phyloP scores from a whole-genome alignment of 2,329 filamentous ascomycete genomes.

The Emydomyces testavorans region DNA sequence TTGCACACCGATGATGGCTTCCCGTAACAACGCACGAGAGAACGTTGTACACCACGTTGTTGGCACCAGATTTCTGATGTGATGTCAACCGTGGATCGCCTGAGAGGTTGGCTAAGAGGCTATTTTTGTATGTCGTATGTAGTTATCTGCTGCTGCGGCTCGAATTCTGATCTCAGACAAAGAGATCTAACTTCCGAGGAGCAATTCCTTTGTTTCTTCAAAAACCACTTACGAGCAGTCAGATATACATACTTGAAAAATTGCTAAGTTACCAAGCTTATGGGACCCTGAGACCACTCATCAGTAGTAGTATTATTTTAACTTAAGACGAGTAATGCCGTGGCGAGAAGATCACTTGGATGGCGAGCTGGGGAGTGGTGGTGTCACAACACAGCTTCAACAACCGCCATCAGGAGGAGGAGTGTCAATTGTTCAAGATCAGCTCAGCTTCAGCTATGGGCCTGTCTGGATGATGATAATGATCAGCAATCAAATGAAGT shows the following conservation, averaged over 20 bases:
- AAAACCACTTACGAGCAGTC: constrained; percentile 7
- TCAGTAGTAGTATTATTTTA: too few species aligned
- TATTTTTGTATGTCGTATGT: constrained; percentile 6
- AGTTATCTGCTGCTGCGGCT: constrained; percentile 7
- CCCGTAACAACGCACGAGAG: neutral
- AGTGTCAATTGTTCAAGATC: too few species aligned
- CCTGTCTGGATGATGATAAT: too few species aligned
- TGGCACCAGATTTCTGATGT: constrained; percentile 5
- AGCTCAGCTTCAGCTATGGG: too few species aligned
- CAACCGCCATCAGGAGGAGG: neutral
- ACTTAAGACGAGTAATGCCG: neutral
- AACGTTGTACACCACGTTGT: constrained; percentile 8
- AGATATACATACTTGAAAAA: constrained; percentile 5
- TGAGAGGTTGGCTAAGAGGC: neutral
- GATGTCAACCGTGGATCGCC: constrained; percentile 7
- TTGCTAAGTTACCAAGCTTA: constrained; percentile 6
- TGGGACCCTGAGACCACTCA: neutral
- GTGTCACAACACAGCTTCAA: constrained; percentile 1
- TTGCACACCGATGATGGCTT: neutral
- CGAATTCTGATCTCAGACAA: neutral
- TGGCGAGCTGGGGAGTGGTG: neutral
- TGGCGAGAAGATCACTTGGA: neutral
- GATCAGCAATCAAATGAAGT: too few species aligned
- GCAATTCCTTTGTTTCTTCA: constrained; percentile 9
- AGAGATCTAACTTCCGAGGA: constrained; percentile 7